Conservation (phyloP, 345 rosid genomes). For the Theobroma cacao region DNA sequence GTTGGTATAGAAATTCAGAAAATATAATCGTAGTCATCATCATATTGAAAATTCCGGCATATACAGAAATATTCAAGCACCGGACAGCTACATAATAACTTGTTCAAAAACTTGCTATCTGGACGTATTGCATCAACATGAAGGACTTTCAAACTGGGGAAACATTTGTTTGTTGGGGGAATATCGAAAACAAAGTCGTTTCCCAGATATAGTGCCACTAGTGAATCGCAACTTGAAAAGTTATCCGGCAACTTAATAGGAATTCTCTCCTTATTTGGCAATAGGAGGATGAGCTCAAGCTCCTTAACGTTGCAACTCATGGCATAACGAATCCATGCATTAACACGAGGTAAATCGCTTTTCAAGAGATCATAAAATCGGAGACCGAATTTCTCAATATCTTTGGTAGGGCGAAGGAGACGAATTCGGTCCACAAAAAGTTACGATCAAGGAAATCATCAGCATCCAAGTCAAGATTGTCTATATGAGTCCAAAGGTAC, state of each 20-base stretch:
- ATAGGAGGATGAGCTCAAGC: not conserved
- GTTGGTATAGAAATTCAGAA: not conserved
- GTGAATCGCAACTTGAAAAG: not conserved
- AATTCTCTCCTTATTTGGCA: not conserved
- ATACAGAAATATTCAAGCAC: not conserved
- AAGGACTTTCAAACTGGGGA: not conserved
- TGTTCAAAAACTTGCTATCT: not conserved
- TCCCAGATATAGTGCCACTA: not conserved
- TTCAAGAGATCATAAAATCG: no score
- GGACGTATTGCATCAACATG: not conserved
- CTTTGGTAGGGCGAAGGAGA: not conserved
- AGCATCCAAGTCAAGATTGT: not conserved
- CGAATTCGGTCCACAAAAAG: not conserved
- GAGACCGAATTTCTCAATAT: not conserved
- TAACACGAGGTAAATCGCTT: not conserved
- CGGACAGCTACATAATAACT: not conserved
- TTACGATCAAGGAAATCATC: not conserved
- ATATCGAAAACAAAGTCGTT: not conserved
- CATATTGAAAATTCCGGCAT: fast-evolving
- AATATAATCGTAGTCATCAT: not conserved
- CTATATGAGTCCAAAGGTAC: not conserved
- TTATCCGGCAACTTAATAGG: not conserved
- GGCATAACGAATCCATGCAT: not conserved
- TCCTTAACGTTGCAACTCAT: not conserved
- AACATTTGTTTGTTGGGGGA: not conserved